Conservation (phyloP, 306 rosid species). For the Prunus mongolica region DNA sequence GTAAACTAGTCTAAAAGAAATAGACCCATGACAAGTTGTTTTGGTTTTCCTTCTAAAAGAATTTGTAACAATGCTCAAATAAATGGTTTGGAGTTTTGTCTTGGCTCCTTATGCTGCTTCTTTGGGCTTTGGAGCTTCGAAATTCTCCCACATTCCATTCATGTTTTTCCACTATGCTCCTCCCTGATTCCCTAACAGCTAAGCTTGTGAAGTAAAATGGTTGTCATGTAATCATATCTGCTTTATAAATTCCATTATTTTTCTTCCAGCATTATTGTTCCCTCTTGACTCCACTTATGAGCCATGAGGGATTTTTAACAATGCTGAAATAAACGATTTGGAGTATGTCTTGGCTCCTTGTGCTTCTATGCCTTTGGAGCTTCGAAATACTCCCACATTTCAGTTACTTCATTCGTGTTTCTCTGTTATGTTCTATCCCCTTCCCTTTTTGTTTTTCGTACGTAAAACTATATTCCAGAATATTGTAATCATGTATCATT, state of each 20-base stretch:
- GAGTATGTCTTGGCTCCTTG: constrained; percentile 13
- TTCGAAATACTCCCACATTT: constrained; percentile 9
- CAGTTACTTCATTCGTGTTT: neutral
- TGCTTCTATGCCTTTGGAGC: constrained; percentile 3
- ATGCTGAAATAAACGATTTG: neutral
- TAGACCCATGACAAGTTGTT: no score
- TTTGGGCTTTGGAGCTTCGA: neutral
- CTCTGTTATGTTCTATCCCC: no score
- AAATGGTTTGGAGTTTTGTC: neutral
- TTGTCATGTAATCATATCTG: neutral
- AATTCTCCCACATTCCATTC: constrained; percentile 2
- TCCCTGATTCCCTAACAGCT: neutral
- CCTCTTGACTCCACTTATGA: neutral
- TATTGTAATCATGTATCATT: neutral
- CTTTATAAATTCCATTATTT: neutral
- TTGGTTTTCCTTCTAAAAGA: no score
- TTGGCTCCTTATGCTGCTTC: constrained; percentile 6
- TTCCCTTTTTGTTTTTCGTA: neutral
- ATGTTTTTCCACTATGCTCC: neutral
- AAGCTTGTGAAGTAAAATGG: neutral
- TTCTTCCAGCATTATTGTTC: neutral
- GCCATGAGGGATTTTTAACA: neutral
- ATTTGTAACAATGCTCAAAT: neutral
- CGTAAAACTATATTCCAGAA: neutral
- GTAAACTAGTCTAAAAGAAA: no score